Base-by-base conservation (phyloP, 805 yeast species). In the Yamadazyma kitorensis region DNA sequence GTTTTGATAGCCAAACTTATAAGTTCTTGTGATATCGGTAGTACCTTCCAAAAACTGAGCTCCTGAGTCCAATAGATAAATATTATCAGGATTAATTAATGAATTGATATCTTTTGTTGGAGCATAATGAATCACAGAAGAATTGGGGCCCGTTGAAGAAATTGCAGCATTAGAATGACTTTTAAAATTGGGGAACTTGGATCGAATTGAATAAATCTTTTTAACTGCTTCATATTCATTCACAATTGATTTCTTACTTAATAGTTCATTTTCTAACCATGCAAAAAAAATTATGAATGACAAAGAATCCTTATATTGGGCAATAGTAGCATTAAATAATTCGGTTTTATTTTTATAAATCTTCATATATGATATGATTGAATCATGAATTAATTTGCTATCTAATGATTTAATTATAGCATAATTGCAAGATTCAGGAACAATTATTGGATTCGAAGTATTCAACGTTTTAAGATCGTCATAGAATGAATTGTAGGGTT, bases 1-100 rank as follows among this genome's bases (percentile, higher is more conserved):
- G 1, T 48, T 50, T 3, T 51, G 49, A 22, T 47, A 19, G 5
- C 68, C 68, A 53, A 87, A 82, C 55, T 86, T 91, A 31, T 79
- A 59, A 0, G 97, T 87, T 48, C 98, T 73, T 0, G 98, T 93
- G 18, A 91, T 86, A 55, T 93, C 98, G 0, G 98, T 93, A 0
- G 98, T 78, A 18, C 82, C 83, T 38, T 77, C 81, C 37, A 74
- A 61, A 46, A 71, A 78, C 43, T 78, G 83, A 9, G 78, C 65
- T 6, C 83, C 82, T 2, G 80, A 70, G 51, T 78, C 83, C 47
- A 72, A 64, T 28, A 78, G 61, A 50, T 76, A 78, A 15, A 76
- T 59, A 31, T 74, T 69, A 24, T 61, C 56, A 5, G 80, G 80
- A 49, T 84, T 81, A 38, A 93, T 76, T 38, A 72, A 57, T 1